These are phyloP conservation scores for Blastobotrys americana DNA, from an alignment of 805 yeast species.

Conservation along the genomic window DNA sequence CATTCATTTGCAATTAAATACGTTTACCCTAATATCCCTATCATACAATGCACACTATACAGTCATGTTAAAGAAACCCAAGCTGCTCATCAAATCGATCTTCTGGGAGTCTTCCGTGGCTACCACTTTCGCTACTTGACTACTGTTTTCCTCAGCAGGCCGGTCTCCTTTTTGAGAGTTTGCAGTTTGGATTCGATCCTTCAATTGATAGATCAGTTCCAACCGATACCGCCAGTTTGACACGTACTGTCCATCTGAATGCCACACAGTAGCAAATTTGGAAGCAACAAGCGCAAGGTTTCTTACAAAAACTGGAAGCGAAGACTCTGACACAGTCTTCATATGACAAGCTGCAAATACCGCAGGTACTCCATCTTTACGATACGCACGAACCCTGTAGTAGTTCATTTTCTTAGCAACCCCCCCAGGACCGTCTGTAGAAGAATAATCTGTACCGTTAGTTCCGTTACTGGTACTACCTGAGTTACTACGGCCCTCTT, in stretches of 20 bases:
- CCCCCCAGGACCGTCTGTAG: constrained; percentile 7
- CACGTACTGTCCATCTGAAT: constrained; percentile 46
- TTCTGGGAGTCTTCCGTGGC: too few species aligned
- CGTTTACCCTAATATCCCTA: background rate
- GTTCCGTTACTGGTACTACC: constrained; percentile 7
- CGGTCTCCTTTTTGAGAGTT: too few species aligned
- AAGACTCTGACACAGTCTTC: constrained; percentile 56
- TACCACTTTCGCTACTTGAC: too few species aligned
- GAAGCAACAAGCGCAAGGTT: constrained; percentile 59
- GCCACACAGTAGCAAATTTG: constrained; percentile 73
- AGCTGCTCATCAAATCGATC: too few species aligned
- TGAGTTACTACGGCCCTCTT: too few species aligned
- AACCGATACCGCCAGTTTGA: constrained; percentile 65
- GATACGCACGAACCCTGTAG: constrained; percentile 56
- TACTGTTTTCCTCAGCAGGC: background rate
- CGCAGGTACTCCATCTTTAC: constrained; percentile 68
- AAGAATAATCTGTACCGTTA: too few species aligned
- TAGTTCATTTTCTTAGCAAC: constrained; percentile 11
- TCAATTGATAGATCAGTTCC: constrained; percentile 42
- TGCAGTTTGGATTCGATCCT: constrained; percentile 26
- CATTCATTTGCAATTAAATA: background rate
- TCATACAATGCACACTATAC: background rate
- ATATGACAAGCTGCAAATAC: constrained; percentile 69
- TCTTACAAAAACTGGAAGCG: constrained; percentile 57
- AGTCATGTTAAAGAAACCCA: too few species aligned